Evolutionary conservation across 306 rosid species (phyloP).

Genomic region (Lablab purpureus): DNA sequence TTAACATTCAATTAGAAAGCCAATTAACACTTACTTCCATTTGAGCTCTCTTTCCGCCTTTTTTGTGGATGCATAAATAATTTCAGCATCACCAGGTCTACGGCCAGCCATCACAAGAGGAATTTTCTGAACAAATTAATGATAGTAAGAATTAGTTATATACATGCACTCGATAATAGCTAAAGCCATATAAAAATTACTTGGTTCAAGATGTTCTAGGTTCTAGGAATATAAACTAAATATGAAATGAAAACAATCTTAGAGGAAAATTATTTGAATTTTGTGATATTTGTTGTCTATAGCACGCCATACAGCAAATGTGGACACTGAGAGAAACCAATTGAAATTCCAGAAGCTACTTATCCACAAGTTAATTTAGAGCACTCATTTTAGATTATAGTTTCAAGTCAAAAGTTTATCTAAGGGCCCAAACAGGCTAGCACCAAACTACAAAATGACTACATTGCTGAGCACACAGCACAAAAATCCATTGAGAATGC

Average conservation of each 20-base stretch:
- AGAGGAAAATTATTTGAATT: not conserved
- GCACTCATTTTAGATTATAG: not conserved
- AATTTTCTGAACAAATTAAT: slow-evolving; percentile 66
- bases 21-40: slow-evolving; percentile 82
- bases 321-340: not conserved
- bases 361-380: not conserved
- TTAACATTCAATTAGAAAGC: slow-evolving; percentile 6
- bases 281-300: not conserved
- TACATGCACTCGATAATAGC: not conserved
- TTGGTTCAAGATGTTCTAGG: not conserved
- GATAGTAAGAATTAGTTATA: not conserved
- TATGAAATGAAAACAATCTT: slow-evolving; percentile 15
- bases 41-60: slow-evolving; percentile 88
- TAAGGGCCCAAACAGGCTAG: slow-evolving; percentile 1
- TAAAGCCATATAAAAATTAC: not conserved
- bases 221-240: slow-evolving; percentile 13
- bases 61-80: slow-evolving; percentile 88
- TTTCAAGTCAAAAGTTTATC: not conserved
- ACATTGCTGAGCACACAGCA: not conserved
- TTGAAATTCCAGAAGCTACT: not conserved
- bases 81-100: slow-evolving; percentile 92
- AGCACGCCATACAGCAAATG: slow-evolving; percentile 1
- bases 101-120: slow-evolving; percentile 84
- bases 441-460: slow-evolving; percentile 11
- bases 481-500: slow-evolving; percentile 6